Evolutionary conservation across 225 moss, liverwort and hornwort species (phyloP), one percentile per base, ranked within the genome.

Genomic region (Neckera pumila): DNA sequence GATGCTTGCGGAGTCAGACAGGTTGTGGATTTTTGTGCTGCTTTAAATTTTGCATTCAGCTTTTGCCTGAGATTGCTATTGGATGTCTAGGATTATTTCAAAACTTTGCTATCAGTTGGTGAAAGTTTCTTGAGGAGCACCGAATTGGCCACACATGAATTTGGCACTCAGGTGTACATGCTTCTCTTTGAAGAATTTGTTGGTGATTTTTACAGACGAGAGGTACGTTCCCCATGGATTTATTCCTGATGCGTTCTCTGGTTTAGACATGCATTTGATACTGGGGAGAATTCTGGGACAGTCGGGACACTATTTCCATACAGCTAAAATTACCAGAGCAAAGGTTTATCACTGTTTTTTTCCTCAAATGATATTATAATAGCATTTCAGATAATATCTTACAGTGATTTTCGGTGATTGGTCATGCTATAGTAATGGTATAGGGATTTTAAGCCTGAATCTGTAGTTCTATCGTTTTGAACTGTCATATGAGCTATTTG

Each of bases 111-210:
- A 51, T 94, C 93, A 31, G 90, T 97, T 31, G 95, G 95, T 87
- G 96, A 96, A 84, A 88, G 90, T 81, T 95, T 95, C 83, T 84
- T 95, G 92, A 95, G 97, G 90, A 95, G 89, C 89, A 92, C 92
- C 86, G 96, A 96, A 84, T 80, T 87, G 79, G 92, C 90, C 80
- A 89, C 95, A 80, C 91, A 93, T 80, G 94, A 95, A 86, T 97
- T 96, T 92, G 96, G 97, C 79, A 93, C 87, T 60, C 94, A 92
- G 31, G 89, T 92, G 87, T 95, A 95, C 88, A 90, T 94, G 83
- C 95, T 97, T 87, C 93, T 96, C 73, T 97, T 96, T 86, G 92
- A 95, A 88, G 97, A 97, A 86, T 96, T 97, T 86, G 90, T 79
- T 31, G 96, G 93, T 84, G 92, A 94, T 72, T 97, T 94, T 85